Base-by-base conservation (phyloP, 345 rosid species). In the Noccaea bulbosa region DNA sequence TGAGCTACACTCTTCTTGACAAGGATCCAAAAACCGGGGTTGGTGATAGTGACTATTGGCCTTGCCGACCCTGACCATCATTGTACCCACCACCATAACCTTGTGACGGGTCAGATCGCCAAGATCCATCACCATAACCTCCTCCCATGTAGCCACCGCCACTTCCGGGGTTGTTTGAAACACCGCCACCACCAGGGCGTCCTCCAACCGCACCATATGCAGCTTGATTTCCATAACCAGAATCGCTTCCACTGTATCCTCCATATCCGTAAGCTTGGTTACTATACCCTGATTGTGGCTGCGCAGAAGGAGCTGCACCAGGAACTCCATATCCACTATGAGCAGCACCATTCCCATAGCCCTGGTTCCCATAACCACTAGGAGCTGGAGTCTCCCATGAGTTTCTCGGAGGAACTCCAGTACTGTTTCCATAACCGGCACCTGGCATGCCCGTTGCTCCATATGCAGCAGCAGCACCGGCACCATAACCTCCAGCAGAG, bases 251-350 rank as follows among this genome's bases (percentile, higher is more conserved):
- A 30, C 86, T 82, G 70, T 87, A 90, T 47, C 83, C 82, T 80
- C 88, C 83, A 71, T 88, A 93, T 3, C 93, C 96, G 51, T 90
- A 88, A 65, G 85, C 87, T 83, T 84, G 96, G 82, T 72, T 82
- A 33, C 90, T 86, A 67, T 85, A 92, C 2, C 89, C 92, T 55
- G 88, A 55, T 11, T 88, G 96, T 69, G 96, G 86, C 59, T 88
- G 95, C 35, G 87, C 87, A 4, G 83, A 82, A 49, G 86, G 88
- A 56, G 82, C 85, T 68, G 69, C 65, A 34, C 82, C 79, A n/a
- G 75, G 82, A 66, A 83, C 70, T 71, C 77, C 73, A 44, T 88
- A 64, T 45, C 81, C 82, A 43, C 79, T 90, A 82, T 90, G 87
- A 67, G 91, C 73, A 75, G 85, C 77, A 78, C 81, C 68, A 44